Base-by-base conservation (phyloP, 495 filamentous ascomycete genomes). In the Aspergillus mulundensis region DNA sequence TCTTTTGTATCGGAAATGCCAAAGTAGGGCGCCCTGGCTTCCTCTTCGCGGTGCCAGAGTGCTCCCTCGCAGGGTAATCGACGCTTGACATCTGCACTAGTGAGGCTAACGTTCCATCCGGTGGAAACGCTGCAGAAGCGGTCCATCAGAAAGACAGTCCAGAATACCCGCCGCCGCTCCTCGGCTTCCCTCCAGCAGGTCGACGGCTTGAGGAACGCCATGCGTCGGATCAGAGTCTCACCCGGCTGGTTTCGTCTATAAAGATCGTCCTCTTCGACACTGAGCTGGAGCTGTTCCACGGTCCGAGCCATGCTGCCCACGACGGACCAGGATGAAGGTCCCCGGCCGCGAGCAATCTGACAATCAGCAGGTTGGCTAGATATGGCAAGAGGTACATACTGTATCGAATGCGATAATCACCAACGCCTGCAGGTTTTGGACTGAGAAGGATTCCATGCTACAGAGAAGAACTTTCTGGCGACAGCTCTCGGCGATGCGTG, bases 101-200 rank as follows among this genome's bases (percentile, higher is more conserved):
- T 72, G 5, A 76, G 58, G 46, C 68, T 72, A 1, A 70, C 74
- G 48, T 68, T 71, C 72, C 72, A 59, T 42, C 61, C 66, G 30
- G 59, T 67, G 21, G 56, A 64, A 3, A 69, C 61, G 3, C 63
- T 71, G 53, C 65, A 71, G 32, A 66, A 79, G 11, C 46, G 66
- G 56, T 84, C 80, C 21, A 81, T 70, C 23, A 70, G 69, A 43
- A 79, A 82, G 1, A 74, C 65, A 8, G 68, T 73, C 81, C 80
- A 84, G 53, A 83, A 82, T 3, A 75, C 56, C 10, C 81, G 58
- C 7, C 81, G 67, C 16, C 79, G 70, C 58, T 81, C 78, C 62
- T 84, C 80, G 10, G 76, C 59, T 47, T 82, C 79, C 6, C 54
- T 57, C 77, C 79, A 81, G 53, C 65, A 65, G 40, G 62, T 60